Conservation (phyloP, 2,329 filamentous ascomycete species). For the Cladorrhinum sp. region DNA sequence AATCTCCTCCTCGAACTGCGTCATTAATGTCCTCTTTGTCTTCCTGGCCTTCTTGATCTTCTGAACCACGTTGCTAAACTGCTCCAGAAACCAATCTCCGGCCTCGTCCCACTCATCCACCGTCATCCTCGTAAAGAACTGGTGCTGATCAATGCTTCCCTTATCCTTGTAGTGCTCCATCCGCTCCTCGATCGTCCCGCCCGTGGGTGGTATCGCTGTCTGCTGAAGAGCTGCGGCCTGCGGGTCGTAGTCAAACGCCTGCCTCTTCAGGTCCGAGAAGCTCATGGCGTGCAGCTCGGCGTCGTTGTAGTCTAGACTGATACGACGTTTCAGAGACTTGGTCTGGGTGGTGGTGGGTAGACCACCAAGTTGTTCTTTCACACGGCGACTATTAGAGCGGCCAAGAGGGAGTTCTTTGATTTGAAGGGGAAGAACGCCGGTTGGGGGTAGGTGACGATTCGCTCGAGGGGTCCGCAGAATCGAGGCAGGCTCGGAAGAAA, state of each 20-base stretch:
- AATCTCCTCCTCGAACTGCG: slow-evolving; percentile 54
- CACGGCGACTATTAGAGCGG: slow-evolving; percentile 21
- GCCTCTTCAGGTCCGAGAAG: slow-evolving; percentile 47
- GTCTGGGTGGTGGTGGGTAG: slow-evolving; percentile 12
- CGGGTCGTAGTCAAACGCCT: slow-evolving; percentile 58
- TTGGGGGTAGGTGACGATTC: slow-evolving; percentile 7
- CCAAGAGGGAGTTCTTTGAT: slow-evolving; percentile 10
- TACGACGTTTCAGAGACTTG: slow-evolving; percentile 36
- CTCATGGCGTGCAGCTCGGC: slow-evolving; percentile 52
- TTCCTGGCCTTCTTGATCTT: slow-evolving; percentile 47
- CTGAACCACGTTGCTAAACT: slow-evolving; percentile 49
- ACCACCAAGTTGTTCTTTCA: slow-evolving; percentile 12
- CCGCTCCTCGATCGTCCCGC: slow-evolving; percentile 45
- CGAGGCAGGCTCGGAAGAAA: background rate
- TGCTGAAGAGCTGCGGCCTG: slow-evolving; percentile 41
- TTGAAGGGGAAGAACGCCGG: background rate
- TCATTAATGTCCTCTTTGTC: slow-evolving; percentile 48
- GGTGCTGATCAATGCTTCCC: slow-evolving; percentile 41
- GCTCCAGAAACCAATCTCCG: slow-evolving; percentile 58
- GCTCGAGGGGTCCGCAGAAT: slow-evolving; percentile 28
- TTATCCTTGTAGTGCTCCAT: slow-evolving; percentile 49
- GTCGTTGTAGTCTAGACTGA: slow-evolving; percentile 56
- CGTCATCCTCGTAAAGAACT: slow-evolving; percentile 52
- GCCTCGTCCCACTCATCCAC: slow-evolving; percentile 57
- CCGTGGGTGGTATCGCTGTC: slow-evolving; percentile 29